phyloP scores from a whole-genome alignment of 495 filamentous ascomycete genomes.

The Xylaria flabelliformis region DNA sequence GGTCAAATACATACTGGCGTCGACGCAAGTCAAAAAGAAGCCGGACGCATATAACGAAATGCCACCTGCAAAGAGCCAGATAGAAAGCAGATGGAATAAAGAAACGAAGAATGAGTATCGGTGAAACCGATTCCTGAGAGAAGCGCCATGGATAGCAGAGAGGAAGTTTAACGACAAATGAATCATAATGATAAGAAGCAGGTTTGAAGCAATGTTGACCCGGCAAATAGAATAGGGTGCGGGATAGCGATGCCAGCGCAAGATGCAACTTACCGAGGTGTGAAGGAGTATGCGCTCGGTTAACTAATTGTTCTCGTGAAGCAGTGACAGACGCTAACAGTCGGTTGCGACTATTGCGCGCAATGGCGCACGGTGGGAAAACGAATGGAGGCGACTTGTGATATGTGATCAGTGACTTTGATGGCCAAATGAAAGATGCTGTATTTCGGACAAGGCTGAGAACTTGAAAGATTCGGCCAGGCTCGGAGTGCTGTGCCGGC shows the following conservation, averaged over 20 bases:
- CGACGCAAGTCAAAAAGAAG: neutral
- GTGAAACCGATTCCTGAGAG: no score
- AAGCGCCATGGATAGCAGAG: neutral
- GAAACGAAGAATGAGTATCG: neutral
- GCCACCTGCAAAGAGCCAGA: neutral
- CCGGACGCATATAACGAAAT: neutral
- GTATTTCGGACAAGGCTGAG: neutral
- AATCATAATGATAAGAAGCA: neutral
- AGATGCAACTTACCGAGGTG: slow-evolving; percentile 13
- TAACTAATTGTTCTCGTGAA: neutral
- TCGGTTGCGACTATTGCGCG: neutral
- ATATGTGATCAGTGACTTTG: neutral
- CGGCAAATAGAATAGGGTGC: neutral
- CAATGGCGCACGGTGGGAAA: neutral
- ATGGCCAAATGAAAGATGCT: neutral
- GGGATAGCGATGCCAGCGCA: neutral
- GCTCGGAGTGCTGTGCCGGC: neutral
- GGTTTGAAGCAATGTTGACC: neutral
- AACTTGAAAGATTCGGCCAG: neutral
- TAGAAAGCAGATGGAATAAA: neutral
- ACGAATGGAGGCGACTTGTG: neutral
- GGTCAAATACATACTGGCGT: neutral
- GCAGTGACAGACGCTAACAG: neutral
- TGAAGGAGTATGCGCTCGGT: neutral
- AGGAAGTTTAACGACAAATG: neutral